Conservation (phyloP, 1,284 basidiomycete species). For the Marasmius fiardii region DNA sequence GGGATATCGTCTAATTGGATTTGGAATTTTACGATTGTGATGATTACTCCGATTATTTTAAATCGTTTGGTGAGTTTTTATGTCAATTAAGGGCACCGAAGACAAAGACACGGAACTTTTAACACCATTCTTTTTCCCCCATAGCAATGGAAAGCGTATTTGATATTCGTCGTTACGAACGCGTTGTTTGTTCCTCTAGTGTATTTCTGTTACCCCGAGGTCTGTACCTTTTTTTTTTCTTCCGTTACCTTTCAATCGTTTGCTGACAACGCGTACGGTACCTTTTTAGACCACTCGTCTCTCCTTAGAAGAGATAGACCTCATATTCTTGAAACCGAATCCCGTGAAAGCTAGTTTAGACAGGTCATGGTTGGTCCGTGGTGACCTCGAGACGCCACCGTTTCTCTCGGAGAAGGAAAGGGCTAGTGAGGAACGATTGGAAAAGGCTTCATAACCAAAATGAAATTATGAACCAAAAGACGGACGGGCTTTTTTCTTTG, state of each 20-base stretch:
- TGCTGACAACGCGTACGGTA: background rate
- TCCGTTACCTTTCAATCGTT: background rate
- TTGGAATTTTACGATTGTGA: conserved; percentile 11
- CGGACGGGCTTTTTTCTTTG: no score
- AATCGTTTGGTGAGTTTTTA: conserved; percentile 6
- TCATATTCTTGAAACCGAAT: conserved; percentile 3
- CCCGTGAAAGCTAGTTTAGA: background rate
- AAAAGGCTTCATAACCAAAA: background rate
- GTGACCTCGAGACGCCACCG: background rate
- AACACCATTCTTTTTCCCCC: no score
- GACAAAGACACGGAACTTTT: no score
- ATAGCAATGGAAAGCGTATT: conserved; percentile 9
- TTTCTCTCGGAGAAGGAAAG: background rate
- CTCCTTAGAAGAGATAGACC: conserved; percentile 6
- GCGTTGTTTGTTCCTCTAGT: conserved; percentile 4
- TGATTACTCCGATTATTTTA: conserved; percentile 7
- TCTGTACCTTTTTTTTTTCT: background rate
- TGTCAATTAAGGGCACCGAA: no score
- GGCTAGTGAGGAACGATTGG: background rate
- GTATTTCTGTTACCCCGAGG: conserved; percentile 10
- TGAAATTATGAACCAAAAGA: background rate
- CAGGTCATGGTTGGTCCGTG: background rate
- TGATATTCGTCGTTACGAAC: conserved; percentile 7
- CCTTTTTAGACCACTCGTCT: conserved; percentile 1
- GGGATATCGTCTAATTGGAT: conserved; percentile 10